Evolutionary conservation across 495 filamentous ascomycete species (phyloP), one percentile per base, ranked within the genome.

Genomic region (Penicillium odoratum): DNA sequence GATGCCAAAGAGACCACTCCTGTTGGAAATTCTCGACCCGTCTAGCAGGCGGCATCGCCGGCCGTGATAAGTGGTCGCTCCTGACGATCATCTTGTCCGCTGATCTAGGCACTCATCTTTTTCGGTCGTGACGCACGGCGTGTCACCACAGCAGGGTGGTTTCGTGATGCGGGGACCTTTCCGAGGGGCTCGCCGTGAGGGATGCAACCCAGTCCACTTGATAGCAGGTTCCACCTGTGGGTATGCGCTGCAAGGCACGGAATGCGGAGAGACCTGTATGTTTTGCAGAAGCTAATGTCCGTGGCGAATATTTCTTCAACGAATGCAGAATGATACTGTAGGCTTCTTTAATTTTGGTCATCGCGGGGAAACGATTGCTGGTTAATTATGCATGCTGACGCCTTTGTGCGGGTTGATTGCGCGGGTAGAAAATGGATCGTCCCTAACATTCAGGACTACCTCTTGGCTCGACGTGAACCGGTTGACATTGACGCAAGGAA

Each of bases 71-170:
- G 59, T 64, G 64, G 38, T 45, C 55, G 42, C 51, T 56, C 57
- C 53, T 62, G 64, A 49, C 57, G 60, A 69, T 64, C 63, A 66
- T 66, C 56, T 40, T 65, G 58, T 34, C 55, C 30, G 42, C 44
- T 15, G 61, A 62, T 57, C 64, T 54, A 64, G 61, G 59, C 59
- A 58, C 55, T 57, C 61, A 65, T 69, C 55, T 56, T 65, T 67
- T 65, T 64, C 64, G 53, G 64, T 58, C 40, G 26, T 3, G 55
- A 60, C 53, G 57, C 66, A 64, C 61, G 57, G 64, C 59, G 61
- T 56, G 46, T 57, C 61, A 62, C 63, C 63, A 50, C 36, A 30
- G 40, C 34, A 58, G 54, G 56, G 56, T 60, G 63, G 49, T 57
- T 60, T 62, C 25, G 25, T 34, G 60, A 61, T 64, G 63, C 58